Evolutionary conservation across 1,284 basidiomycete species (phyloP), one percentile per base, ranked within the genome.

Genomic region (Uromyces viciae-fabae): DNA sequence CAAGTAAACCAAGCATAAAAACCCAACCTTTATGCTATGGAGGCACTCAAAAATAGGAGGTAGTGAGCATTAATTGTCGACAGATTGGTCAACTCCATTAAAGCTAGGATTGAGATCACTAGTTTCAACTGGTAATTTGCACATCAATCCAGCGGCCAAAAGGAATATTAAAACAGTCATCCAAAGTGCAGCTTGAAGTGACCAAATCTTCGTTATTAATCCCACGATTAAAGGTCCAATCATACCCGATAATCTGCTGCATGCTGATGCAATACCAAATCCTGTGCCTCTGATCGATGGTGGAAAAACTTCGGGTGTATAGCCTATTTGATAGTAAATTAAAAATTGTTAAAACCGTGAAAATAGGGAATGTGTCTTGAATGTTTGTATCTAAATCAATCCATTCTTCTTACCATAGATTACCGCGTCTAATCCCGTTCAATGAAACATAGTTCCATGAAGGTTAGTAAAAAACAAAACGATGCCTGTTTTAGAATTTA

Each of bases 171-270:
- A 88, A 83, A 1, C 91, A 92, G 5, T 92, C 91, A 68, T 92
- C 83, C 46, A 89, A 84, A 85, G 95, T 93, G 69, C 93, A 89
- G 1, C 87, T 88, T 49, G 92, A 90, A 83, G 92, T 92, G 89
- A 88, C 81, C 91, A 88, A 69, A 94, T 88, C 84, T 90, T 88
- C 28, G 97, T 88, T 8, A 97, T 88, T n/a, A 88, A 85, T 0
- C 95, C 95, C 0, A 95, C 94, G 4, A 93, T 86, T 49, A 97
- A 89, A 0, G 95, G 94, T 0, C 94, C 94, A 46, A 94, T 90
- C 89, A 98, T 94, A 1, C 95, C 95, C 2, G 94, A 92, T 91
- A 96, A 90, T 85, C 94, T 89, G 28, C 93, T 94, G 0, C 96
- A 86, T 3, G 94, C 94, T 1, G 94, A 94, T 0, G 94, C 94